Conservation (phyloP, 2,329 filamentous ascomycete genomes). For the Calcarisporium arbuscula region DNA sequence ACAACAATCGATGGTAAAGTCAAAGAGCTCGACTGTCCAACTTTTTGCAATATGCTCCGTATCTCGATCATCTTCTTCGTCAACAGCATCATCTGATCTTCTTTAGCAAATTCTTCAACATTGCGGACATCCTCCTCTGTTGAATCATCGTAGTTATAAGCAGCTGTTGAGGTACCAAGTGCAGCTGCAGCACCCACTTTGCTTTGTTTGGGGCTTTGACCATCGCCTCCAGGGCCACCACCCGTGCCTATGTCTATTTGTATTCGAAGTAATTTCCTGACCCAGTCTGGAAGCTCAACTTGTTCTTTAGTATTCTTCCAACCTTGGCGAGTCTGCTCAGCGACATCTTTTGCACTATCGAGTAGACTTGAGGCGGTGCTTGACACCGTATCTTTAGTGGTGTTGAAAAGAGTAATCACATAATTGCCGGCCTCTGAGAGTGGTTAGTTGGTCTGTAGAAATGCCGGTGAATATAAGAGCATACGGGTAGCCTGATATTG, state of each 20-base stretch:
- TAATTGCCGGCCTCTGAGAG: conserved; percentile 41
- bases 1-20: conserved; percentile 97
- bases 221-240: conserved; percentile 39
- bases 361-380: conserved; percentile 64
- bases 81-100: conserved; percentile 99
- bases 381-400: conserved; percentile 65
- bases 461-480: conserved; percentile 28
- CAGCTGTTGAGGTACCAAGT: conserved; percentile 67
- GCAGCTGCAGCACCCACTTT: conserved; percentile 55
- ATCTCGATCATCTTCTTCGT: conserved; percentile 99
- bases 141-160: conserved; percentile 70
- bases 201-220: conserved; percentile 53
- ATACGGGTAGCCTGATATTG: conserved; percentile 90
- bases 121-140: conserved; percentile 57
- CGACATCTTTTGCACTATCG: conserved; percentile 65
- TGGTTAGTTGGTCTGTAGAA: conserved; percentile 17
- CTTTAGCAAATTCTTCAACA: conserved; percentile 63
- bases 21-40: conserved; percentile 84
- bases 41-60: conserved; percentile 78
- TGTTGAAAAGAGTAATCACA: conserved; percentile 60
- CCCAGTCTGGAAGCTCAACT: conserved; percentile 66
- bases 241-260: conserved; percentile 54
- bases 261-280: conserved; percentile 63
- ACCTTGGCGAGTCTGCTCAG: conserved; percentile 70
- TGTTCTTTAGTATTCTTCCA: conserved; percentile 81